Evolutionary conservation across 805 yeast genomes (phyloP).

Genomic region (Scheffersomyces coipomensis): DNA sequence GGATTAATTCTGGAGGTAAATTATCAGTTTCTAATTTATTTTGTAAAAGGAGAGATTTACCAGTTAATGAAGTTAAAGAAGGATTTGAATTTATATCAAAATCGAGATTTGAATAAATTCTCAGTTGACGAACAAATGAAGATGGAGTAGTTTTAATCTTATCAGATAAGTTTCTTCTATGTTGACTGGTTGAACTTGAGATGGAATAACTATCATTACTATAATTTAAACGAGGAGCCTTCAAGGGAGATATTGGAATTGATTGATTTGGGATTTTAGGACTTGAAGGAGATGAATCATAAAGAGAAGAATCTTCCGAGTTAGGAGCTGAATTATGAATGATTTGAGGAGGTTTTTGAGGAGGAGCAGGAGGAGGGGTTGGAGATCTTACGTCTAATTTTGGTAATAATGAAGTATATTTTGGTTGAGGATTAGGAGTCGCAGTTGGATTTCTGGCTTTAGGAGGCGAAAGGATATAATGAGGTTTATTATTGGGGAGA

Average conservation of each 20-base stretch:
- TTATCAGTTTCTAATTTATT: constrained; percentile 19
- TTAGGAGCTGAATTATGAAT: background rate
- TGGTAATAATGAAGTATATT: background rate
- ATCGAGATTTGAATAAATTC: constrained; percentile 19
- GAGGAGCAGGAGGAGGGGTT: constrained; percentile 1
- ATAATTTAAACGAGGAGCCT: constrained; percentile 1
- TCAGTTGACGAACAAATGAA: constrained; percentile 30
- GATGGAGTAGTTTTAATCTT: constrained; percentile 32
- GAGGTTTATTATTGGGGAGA: background rate
- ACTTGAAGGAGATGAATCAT: constrained; percentile 1
- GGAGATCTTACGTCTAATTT: background rate
- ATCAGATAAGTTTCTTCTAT: constrained; percentile 24
- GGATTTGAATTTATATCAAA: constrained; percentile 6
- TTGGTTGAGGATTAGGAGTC: background rate
- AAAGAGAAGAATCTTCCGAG: constrained; percentile 3
- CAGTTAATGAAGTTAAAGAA: constrained; percentile 5
- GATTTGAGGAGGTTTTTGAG: background rate
- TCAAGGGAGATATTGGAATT: background rate
- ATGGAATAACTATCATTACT: constrained; percentile 1
- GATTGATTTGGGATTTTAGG: background rate
- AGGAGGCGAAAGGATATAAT: background rate
- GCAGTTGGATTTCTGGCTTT: background rate
- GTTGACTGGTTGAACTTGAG: background rate
- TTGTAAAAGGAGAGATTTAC: constrained; percentile 14
- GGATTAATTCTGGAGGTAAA: constrained; percentile 65